Conservation (phyloP, 148 eudicot genomes). For the Fagopyrum esculentum region DNA sequence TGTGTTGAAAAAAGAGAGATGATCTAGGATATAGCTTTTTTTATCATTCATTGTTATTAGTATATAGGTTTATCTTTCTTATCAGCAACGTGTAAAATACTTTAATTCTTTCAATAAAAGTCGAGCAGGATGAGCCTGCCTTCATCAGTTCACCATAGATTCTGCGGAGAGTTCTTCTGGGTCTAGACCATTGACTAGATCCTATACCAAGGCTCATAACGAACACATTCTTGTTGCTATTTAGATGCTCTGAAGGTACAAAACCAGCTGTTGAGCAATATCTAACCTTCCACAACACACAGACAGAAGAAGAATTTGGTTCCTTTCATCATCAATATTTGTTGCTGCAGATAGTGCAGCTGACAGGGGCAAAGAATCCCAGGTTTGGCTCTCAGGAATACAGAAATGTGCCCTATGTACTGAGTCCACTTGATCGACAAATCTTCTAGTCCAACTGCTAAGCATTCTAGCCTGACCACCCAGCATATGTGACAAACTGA, state of each 20-base stretch:
- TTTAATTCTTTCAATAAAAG: too few relatives aligned
- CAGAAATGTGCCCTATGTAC: slow-evolving; percentile 65
- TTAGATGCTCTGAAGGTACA: neutral
- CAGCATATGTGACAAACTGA: slow-evolving; percentile 26
- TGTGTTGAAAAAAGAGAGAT: too few relatives aligned
- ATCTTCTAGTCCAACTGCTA: slow-evolving; percentile 61
- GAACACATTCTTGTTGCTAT: neutral
- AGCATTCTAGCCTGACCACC: slow-evolving; percentile 18
- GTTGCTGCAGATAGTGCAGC: slow-evolving; percentile 39
- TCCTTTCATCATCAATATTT: slow-evolving; percentile 24
- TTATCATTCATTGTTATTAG: too few relatives aligned
- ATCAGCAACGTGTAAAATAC: too few relatives aligned
- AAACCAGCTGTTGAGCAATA: neutral
- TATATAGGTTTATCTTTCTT: too few relatives aligned
- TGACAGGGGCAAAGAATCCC: slow-evolving; percentile 79
- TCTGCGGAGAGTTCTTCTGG: too few relatives aligned
- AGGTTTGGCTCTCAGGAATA: slow-evolving; percentile 71
- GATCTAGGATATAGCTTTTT: too few relatives aligned
- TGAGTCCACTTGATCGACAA: slow-evolving; percentile 43
- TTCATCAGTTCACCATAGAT: too few relatives aligned
- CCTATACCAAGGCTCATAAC: neutral
- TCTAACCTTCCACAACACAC: slow-evolving; percentile 77
- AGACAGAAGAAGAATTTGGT: slow-evolving; percentile 51
- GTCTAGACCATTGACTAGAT: too few relatives aligned
- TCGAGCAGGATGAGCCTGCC: too few relatives aligned